Conservation (phyloP, 2,329 filamentous ascomycete species). For the Magnaporthiopsis rhizophila region DNA sequence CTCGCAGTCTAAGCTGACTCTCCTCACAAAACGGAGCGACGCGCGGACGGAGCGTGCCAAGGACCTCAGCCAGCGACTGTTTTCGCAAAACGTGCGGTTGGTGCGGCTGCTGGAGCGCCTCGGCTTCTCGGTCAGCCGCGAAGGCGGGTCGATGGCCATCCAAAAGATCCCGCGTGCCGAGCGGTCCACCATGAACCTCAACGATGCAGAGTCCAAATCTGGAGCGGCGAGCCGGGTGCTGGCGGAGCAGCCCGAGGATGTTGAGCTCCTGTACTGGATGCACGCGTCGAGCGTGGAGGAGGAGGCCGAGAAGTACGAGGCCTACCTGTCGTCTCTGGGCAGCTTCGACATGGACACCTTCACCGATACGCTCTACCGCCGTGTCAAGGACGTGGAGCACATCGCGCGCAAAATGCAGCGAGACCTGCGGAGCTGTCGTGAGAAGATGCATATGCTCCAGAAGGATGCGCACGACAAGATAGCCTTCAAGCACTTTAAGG, state of each 20-base stretch:
- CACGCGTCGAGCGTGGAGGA: slow-evolving; percentile 55
- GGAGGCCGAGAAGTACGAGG: slow-evolving; percentile 66
- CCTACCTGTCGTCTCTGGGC: slow-evolving; percentile 65
- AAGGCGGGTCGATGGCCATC: slow-evolving; percentile 65
- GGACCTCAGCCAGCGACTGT: slow-evolving; percentile 77
- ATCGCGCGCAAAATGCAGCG: slow-evolving; percentile 89
- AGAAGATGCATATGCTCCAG: slow-evolving; percentile 73
- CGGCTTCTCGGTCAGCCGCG: slow-evolving; percentile 72
- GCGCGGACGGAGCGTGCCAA: slow-evolving; percentile 65
- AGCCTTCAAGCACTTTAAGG: slow-evolving; percentile 90
- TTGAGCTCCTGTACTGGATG: slow-evolving; percentile 77
- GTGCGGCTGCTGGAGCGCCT: slow-evolving; percentile 75
- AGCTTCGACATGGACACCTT: slow-evolving; percentile 80
- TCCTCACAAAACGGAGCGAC: slow-evolving; percentile 52
- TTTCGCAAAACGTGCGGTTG: slow-evolving; percentile 77
- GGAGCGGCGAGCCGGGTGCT: slow-evolving; percentile 33
- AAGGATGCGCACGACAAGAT: slow-evolving; percentile 93
- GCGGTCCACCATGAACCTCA: slow-evolving; percentile 31
- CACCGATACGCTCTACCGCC: slow-evolving; percentile 75
- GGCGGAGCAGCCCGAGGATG: slow-evolving; percentile 51
- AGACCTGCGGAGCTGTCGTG: slow-evolving; percentile 77
- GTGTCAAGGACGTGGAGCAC: slow-evolving; percentile 88
- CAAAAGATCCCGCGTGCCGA: slow-evolving; percentile 61
- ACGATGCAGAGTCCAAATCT: not conserved
- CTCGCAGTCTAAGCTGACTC: slow-evolving; percentile 42